A percentile compares a stretch with the other conserved stretches of the same genome.
Evolutionary conservation across 148 eudicot species (phyloP).

Genomic region (Nepenthes gracilis): DNA sequence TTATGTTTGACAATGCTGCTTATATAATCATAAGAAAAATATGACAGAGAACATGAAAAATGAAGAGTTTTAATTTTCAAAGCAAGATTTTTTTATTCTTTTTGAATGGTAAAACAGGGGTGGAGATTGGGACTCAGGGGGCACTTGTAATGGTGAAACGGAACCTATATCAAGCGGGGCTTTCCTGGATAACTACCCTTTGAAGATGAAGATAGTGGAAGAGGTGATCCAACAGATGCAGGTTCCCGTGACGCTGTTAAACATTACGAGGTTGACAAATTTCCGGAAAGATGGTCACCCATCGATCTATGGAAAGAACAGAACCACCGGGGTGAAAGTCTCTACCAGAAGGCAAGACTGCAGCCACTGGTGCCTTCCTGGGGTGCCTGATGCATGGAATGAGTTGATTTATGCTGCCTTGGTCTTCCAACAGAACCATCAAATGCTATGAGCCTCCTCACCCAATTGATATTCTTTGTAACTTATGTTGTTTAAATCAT

Average conservation of each 20-base stretch:
- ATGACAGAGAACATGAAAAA: background rate
- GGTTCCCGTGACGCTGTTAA: conserved; percentile 56
- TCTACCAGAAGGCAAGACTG: conserved; percentile 73
- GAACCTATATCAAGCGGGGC: conserved; percentile 50
- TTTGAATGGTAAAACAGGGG: conserved; percentile 36
- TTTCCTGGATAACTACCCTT: conserved; percentile 54
- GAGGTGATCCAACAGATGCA: conserved; percentile 54
- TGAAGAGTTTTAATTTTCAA: background rate
- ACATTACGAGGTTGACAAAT: conserved; percentile 73
- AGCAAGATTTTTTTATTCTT: background rate
- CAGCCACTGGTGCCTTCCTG: conserved; percentile 99
- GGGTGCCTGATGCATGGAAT: conserved; percentile 98
- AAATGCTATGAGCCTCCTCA: background rate
- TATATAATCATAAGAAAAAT: no score
- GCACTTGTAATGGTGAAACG: conserved; percentile 73
- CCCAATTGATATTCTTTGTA: no score
- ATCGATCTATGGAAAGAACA: conserved; percentile 60
- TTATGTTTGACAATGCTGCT: no score
- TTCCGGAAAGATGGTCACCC: conserved; percentile 94
- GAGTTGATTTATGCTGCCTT: conserved; percentile 72
- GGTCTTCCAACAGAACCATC: conserved; percentile 25
- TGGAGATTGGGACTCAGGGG: conserved; percentile 98
- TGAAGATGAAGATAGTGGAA: conserved; percentile 82
- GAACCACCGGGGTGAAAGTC: conserved; percentile 24
- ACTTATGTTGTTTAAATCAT: no score